Evolutionary conservation across 495 filamentous ascomycete species (phyloP).

Genomic region (Talaromyces borbonicus): DNA sequence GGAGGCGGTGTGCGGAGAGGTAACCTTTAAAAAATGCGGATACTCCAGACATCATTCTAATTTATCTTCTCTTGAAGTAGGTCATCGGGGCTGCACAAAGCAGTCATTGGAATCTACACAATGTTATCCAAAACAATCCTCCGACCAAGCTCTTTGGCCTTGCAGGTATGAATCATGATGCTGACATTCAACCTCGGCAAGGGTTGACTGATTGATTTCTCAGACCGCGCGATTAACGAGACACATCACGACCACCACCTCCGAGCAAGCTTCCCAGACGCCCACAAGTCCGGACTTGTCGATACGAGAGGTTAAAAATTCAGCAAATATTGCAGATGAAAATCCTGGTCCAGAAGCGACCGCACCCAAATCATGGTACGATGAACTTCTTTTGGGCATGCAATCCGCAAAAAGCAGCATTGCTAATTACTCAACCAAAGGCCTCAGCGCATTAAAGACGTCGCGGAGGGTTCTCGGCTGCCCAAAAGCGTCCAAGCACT

Average conservation of each 20-base stretch:
- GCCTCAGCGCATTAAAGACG: conserved; percentile 26
- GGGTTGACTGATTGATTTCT: not conserved
- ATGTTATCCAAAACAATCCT: not conserved
- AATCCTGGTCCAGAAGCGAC: not conserved
- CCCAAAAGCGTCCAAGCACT: conserved; percentile 73
- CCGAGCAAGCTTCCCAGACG: not conserved
- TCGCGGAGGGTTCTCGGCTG: conserved; percentile 40
- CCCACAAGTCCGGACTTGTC: not conserved
- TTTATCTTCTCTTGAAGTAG: not conserved
- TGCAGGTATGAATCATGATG: not conserved
- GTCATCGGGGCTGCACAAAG: not conserved
- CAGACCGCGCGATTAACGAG: conserved; percentile 2
- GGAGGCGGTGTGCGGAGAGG: conserved; percentile 3
- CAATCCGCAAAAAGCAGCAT: no score
- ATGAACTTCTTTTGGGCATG: no score
- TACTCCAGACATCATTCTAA: not conserved
- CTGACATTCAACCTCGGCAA: not conserved
- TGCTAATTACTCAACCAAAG: conserved; percentile 13
- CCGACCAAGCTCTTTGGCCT: not conserved
- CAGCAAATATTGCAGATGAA: not conserved
- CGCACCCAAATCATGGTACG: no score
- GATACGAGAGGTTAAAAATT: not conserved
- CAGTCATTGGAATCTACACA: not conserved
- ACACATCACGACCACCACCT: not conserved
- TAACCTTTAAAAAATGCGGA: not conserved